Base-by-base conservation (phyloP, 176 grass and related monocot genomes). In the Rhynchospora breviuscula region DNA sequence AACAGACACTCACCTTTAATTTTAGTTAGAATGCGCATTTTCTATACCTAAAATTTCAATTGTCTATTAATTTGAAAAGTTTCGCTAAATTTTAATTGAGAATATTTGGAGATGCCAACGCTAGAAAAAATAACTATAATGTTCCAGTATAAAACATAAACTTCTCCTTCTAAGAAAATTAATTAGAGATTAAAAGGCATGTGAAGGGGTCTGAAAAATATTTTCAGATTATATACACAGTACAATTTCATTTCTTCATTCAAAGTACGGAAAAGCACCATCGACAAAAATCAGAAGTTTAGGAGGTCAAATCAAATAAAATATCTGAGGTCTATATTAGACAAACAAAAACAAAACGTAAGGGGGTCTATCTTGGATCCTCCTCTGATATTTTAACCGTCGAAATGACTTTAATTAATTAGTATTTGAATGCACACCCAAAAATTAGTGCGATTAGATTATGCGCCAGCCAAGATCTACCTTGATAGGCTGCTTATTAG, bases 251-350 rank as follows among this genome's bases (percentile, higher is more conserved):
- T 47, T 22, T 18, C 22, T 56, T 15, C 48, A 56, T 14, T 56
- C 12, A 15, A 18, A 70, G 45, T 17, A 46, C 3, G 22, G 13
- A 53, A 57, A 78, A 57, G 48, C 15, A 57, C 0, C 15, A 78
- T 7, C 73, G 49, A 57, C 73, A 78, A 54, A 29, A 78, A 78
- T 57, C 73, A 57, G 23, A 78, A 78, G 23, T 78, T 78, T 78
- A 54, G 23, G 49, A 57, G 73, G 51, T 78, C 73, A 78, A 33
- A 78, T 78, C 73, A 78, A 33, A 78, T 78, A 78, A 78, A 54
- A 33, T 10, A 31, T 10, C 31, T 0, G 73, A 51, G 3, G 11
- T 26, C 9, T 57, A 9, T 2, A 78, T 33, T 78, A 57, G 56
- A 57, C 12, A 77, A n/a, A 57, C 12, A 78, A 40, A 78, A 3